These are phyloP conservation scores for Theobroma grandiflorum DNA, from an alignment of 441 rosid species.

Conservation along the genomic window DNA sequence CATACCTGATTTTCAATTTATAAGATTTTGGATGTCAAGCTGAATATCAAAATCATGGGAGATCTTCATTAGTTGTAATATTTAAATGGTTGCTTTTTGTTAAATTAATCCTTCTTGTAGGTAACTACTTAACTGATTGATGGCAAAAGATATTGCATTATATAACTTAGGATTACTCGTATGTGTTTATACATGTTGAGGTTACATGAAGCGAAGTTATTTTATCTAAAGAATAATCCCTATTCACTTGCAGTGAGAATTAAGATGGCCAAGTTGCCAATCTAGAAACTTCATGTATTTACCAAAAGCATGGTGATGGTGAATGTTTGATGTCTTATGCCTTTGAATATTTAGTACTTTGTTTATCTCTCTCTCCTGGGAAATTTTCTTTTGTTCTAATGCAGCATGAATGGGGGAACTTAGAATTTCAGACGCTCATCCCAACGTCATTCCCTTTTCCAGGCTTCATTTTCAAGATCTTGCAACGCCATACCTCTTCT, in stretches of 20 bases:
- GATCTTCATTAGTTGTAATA: background rate
- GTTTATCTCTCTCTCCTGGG: background rate
- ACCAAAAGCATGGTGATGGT: background rate
- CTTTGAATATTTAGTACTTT: background rate
- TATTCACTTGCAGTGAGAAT: background rate
- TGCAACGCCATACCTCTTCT: background rate
- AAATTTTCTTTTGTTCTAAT: background rate
- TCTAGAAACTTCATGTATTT: background rate
- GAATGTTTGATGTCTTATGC: slow-evolving; percentile 11
- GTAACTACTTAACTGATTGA: background rate
- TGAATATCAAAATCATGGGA: background rate
- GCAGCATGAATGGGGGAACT: background rate
- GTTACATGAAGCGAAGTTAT: background rate
- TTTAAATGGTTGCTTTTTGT: background rate
- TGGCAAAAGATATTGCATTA: slow-evolving; percentile 5
- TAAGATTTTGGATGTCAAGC: background rate
- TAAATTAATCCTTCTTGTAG: background rate
- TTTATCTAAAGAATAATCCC: background rate
- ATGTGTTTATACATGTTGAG: background rate
- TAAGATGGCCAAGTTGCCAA: background rate
- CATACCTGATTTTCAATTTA: background rate
- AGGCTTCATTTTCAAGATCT: background rate
- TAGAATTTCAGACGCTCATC: background rate
- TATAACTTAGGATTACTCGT: background rate
- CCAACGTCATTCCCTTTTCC: background rate